Percentiles rank a stretch among this genome's conserved stretches.
phyloP scores from a whole-genome alignment of 331 rosid species.

The Telfairia occidentalis region DNA sequence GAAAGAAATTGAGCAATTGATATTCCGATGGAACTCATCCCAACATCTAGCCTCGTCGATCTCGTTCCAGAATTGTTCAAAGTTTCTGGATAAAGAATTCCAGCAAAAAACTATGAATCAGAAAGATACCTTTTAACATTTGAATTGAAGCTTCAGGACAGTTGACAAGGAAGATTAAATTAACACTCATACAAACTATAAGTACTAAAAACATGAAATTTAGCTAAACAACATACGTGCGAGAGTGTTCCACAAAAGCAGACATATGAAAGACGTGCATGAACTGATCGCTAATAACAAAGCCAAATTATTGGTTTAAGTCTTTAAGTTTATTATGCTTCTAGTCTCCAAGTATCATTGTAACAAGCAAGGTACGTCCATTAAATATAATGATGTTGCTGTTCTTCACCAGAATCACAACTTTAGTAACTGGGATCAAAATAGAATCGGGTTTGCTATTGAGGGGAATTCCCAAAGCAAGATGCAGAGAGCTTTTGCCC shows the following conservation, averaged over 20 bases:
- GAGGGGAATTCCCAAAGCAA: neutral
- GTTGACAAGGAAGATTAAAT: neutral
- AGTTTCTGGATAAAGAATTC: slow-evolving; percentile 19
- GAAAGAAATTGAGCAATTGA: slow-evolving; percentile 49
- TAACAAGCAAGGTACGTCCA: neutral
- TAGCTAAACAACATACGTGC: neutral
- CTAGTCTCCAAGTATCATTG: neutral
- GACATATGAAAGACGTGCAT: slow-evolving; percentile 7
- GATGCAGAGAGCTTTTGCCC: neutral
- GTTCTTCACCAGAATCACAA: neutral
- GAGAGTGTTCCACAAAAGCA: neutral
- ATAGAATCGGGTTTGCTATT: neutral
- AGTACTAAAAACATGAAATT: neutral
- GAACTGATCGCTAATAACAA: neutral
- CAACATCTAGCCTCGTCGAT: slow-evolving; percentile 27
- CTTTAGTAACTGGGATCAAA: neutral
- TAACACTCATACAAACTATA: neutral
- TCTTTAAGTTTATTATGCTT: neutral
- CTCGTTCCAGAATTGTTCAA: slow-evolving; percentile 32
- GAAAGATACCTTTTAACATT: neutral
- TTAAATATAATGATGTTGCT: neutral
- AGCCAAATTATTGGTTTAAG: neutral
- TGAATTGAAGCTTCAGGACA: neutral
- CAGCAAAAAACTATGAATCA: neutral
- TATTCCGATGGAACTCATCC: slow-evolving; percentile 66